These are phyloP conservation scores for Colletotrichum lini DNA, from an alignment of 2,329 filamentous ascomycete genomes.

Conservation along the genomic window DNA sequence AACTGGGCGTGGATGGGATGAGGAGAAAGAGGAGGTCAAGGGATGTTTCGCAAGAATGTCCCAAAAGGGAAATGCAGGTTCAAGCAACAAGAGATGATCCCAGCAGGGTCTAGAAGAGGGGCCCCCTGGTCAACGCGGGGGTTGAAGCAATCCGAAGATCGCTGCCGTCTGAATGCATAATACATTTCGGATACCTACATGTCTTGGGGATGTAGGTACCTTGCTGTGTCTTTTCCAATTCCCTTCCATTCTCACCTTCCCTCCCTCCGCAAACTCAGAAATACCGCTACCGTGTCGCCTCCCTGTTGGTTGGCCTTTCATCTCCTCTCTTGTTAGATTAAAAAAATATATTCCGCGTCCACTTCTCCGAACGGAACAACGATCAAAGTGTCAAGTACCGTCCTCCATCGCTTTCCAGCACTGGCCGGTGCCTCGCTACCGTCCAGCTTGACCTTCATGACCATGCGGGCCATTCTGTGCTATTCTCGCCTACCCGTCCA, in stretches of 20 bases:
- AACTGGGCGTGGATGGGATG: conserved; percentile 18
- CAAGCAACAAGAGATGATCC: conserved; percentile 31
- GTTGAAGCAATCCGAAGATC: conserved; percentile 38
- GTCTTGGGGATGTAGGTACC: not conserved
- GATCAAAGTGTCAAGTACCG: conserved; percentile 16
- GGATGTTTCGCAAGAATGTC: conserved; percentile 46
- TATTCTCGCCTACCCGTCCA: not conserved
- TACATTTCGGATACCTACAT: conserved; percentile 7
- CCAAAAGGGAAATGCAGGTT: conserved; percentile 42
- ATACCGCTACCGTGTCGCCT: not conserved
- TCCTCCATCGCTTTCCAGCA: conserved; percentile 28
- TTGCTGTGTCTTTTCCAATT: too few relatives aligned
- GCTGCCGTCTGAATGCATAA: conserved; percentile 29
- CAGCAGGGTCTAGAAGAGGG: conserved; percentile 29
- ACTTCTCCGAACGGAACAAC: conserved; percentile 24
- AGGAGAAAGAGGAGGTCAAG: conserved; percentile 30
- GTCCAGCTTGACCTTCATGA: not conserved
- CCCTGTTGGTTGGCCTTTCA: conserved; percentile 1
- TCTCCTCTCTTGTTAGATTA: conserved; percentile 12
- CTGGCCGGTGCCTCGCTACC: too few relatives aligned
- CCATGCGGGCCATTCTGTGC: not conserved
- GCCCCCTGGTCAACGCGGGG: conserved; percentile 37
- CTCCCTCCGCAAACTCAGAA: not conserved
- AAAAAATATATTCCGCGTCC: conserved; percentile 13
- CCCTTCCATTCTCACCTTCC: not conserved